phyloP scores from a whole-genome alignment of 768 basidiomycete species.

The Boletales sp. region DNA sequence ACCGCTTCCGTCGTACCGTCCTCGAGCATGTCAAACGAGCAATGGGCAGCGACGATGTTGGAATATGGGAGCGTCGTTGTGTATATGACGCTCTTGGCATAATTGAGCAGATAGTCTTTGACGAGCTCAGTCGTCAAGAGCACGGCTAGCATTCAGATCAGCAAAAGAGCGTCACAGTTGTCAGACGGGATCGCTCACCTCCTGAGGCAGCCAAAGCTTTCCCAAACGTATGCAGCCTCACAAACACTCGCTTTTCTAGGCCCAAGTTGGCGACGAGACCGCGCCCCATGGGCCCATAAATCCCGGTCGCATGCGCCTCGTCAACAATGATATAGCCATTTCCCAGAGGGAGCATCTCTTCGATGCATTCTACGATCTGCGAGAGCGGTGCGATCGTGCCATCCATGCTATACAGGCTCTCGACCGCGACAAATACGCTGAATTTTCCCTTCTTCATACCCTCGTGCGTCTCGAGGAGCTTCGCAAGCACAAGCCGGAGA shows the following conservation, averaged over 20 bases:
- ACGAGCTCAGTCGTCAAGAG: slow-evolving; percentile 68
- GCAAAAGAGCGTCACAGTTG: too few relatives aligned
- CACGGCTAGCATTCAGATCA: slow-evolving; percentile 50
- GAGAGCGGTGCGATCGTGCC: slow-evolving; percentile 80
- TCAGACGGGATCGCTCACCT: slow-evolving; percentile 57
- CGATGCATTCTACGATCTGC: slow-evolving; percentile 60
- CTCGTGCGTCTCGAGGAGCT: slow-evolving; percentile 36
- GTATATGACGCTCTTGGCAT: slow-evolving; percentile 87
- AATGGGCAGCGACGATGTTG: slow-evolving; percentile 71
- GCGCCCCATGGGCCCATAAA: slow-evolving; percentile 76
- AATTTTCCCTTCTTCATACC: slow-evolving; percentile 36
- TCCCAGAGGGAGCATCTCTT: slow-evolving; percentile 54
- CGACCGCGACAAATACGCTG: slow-evolving; percentile 78
- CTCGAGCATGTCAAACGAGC: slow-evolving; percentile 75
- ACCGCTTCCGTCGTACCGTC: slow-evolving; percentile 61
- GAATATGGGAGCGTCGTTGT: slow-evolving; percentile 81
- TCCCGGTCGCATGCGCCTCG: slow-evolving; percentile 90
- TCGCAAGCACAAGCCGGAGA: slow-evolving; percentile 43
- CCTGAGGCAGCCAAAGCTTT: slow-evolving; percentile 86
- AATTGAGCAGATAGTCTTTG: slow-evolving; percentile 85
- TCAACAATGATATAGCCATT: slow-evolving; percentile 82
- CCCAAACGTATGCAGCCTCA: slow-evolving; percentile 87
- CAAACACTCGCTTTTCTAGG: slow-evolving; percentile 66
- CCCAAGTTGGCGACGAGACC: slow-evolving; percentile 73
- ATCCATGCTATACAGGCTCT: slow-evolving; percentile 94